These are phyloP conservation scores for Prasinococcaceae sp. DNA, from an alignment of 139 green algal genomes.

Conservation along the genomic window DNA sequence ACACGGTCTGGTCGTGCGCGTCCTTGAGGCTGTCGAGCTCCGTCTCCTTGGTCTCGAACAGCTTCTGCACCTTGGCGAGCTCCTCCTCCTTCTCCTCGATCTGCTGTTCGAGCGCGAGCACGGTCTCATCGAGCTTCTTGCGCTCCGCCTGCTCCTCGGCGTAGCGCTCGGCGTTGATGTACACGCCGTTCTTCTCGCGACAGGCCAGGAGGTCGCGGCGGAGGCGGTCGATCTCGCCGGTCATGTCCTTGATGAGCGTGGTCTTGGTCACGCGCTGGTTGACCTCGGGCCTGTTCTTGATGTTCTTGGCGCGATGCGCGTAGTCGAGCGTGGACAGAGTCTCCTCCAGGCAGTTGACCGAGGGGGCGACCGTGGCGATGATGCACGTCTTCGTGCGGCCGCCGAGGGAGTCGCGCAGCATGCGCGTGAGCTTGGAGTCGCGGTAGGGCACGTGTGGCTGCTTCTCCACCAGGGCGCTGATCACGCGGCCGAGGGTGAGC, in stretches of 20 bases:
- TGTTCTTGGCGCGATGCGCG: constrained; percentile 92
- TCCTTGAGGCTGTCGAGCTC: constrained; percentile 5
- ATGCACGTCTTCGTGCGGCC: constrained; percentile 87
- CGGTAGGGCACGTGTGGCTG: constrained; percentile 47
- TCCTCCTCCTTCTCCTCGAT: constrained; percentile 8
- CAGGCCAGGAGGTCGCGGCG: constrained; percentile 43
- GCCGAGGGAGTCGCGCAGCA: constrained; percentile 87
- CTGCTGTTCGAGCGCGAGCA: constrained; percentile 11
- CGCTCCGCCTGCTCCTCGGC: constrained; percentile 54
- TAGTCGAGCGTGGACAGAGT: constrained; percentile 95
- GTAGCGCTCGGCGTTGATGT: constrained; percentile 44
- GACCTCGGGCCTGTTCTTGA: constrained; percentile 86
- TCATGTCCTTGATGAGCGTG: constrained; percentile 86
- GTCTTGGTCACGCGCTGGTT: constrained; percentile 69
- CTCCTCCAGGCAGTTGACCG: constrained; percentile 74
- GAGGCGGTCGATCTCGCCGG: constrained; percentile 81
- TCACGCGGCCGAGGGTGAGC: constrained; percentile 90
- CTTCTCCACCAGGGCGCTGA: constrained; percentile 75
- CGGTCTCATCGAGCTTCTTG: constrained; percentile 32
- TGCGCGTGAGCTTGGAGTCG: constrained; percentile 91
- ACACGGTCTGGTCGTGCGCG: not conserved
- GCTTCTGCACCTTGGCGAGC: constrained; percentile 1
- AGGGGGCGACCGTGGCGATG: constrained; percentile 93
- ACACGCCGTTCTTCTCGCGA: constrained; percentile 88
- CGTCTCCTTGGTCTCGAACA: not conserved